Evolutionary conservation across 148 eudicot species (phyloP), one percentile per base, ranked within the genome.

Genomic region (Beta vulgaris): DNA sequence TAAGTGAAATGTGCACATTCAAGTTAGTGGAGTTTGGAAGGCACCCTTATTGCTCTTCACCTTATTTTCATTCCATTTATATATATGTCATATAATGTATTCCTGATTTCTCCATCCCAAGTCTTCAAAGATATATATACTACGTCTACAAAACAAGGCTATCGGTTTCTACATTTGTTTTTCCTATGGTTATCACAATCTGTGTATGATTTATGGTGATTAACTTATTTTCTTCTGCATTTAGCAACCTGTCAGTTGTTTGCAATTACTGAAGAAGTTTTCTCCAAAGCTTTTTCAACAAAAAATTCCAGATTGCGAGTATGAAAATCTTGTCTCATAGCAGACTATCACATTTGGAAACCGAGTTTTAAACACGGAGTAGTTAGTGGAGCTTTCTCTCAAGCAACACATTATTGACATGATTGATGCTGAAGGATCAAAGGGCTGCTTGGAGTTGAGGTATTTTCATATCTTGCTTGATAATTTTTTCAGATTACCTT

Each of bases 331-430:
- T 71, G 90, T 77, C 25, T 21, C 80, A 36, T 97, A 87, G 76
- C 93, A 87, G 53, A 64, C 77, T 40, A 48, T 62, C 34, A 67
- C 71, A 73, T 54, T 61, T 76, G 89, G 83, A 57, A 92, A 78
- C 77, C 85, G 85, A 82, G 81, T 87, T 72, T 90, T 85, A 78
- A 82, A 85, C 44, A 85, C 91, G 37, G 97, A 92, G 35, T 98
- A 92, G 83, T 84, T 95, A 74, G 81, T 95, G 58, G 99, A 95
- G 86, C 94, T 95, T 84, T 97, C 99, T 25, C 86, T 95, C 48
- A 86, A 90, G 84, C 93, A 93, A 49, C 98, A 92, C 83, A 83
- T 95, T 31, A 88, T 86, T 82, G 99, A 92, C 83, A 88, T 92
- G 86, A 83, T 91, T 74, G 94, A 92, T 78, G 84, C 85, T 31